Percentiles rank a stretch among this genome's conserved stretches.
Conservation (phyloP, 306 rosid genomes). For the Arachis stenosperma region DNA sequence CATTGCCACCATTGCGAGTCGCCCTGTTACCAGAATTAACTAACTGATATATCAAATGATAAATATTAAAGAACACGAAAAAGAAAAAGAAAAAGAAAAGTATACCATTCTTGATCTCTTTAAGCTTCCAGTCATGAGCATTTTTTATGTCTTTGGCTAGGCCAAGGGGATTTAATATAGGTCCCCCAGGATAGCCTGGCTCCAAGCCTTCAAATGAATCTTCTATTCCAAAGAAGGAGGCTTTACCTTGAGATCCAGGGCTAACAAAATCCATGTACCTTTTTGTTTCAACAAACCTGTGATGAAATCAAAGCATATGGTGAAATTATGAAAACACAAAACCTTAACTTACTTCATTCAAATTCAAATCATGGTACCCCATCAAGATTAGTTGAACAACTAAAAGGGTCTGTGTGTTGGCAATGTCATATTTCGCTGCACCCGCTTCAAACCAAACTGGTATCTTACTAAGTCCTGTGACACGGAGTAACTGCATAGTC, state of each 20-base stretch:
- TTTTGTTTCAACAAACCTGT: constrained; percentile 82
- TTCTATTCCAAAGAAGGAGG: constrained; percentile 80
- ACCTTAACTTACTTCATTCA: constrained; percentile 26
- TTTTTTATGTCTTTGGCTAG: constrained; percentile 78
- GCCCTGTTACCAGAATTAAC: constrained; percentile 50
- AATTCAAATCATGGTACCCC: constrained; percentile 57
- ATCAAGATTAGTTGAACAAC: constrained; percentile 79
- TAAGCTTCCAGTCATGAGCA: constrained; percentile 82
- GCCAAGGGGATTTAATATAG: constrained; percentile 85
- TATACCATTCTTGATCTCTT: constrained; percentile 88
- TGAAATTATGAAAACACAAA: not conserved
- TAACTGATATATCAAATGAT: no score
- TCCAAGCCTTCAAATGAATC: constrained; percentile 79
- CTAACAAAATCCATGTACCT: constrained; percentile 87
- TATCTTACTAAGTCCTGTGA: constrained; percentile 59
- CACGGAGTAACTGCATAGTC: constrained; percentile 75
- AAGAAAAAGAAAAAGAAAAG: constrained; percentile 22
- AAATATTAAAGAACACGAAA: not conserved
- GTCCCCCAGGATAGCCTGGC: constrained; percentile 96
- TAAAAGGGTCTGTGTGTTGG: constrained; percentile 71
- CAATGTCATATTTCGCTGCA: constrained; percentile 68
- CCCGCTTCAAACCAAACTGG: constrained; percentile 94
- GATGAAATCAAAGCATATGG: not conserved
- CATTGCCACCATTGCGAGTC: constrained; percentile 92
- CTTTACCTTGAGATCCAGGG: constrained; percentile 92